Percentiles rank a stretch among this genome's conserved stretches.
Evolutionary conservation across 1,284 basidiomycete genomes (phyloP).

Genomic region (Cystobasidium sp.): DNA sequence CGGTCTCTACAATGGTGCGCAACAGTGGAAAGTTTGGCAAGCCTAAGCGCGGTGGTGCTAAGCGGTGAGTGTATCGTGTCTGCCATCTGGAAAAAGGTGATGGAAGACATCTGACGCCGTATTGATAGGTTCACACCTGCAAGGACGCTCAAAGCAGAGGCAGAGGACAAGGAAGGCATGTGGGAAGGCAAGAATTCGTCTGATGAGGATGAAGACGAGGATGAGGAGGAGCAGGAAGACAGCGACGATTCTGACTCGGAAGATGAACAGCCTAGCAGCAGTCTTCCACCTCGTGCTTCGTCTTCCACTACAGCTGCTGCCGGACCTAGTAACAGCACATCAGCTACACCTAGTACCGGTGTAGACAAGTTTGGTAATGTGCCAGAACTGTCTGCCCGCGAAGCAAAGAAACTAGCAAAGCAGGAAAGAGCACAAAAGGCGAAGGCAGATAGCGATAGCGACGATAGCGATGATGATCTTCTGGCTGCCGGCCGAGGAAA

Average conservation of each 20-base stretch:
- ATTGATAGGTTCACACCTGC: constrained; percentile 33
- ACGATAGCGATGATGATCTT: constrained; percentile 44
- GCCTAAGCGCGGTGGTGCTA: constrained; percentile 39
- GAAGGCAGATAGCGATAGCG: constrained; percentile 38
- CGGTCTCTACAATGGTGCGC: constrained; percentile 22
- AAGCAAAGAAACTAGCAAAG: constrained; percentile 41
- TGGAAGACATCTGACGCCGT: background rate
- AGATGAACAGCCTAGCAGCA: constrained; percentile 26
- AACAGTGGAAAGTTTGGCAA: constrained; percentile 42
- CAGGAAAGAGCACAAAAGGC: constrained; percentile 45
- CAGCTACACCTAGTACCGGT: constrained; percentile 48
- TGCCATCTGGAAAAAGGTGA: background rate
- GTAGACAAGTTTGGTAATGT: constrained; percentile 38
- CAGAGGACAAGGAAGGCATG: constrained; percentile 37
- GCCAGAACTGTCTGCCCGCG: constrained; percentile 21
- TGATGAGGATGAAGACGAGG: constrained; percentile 56
- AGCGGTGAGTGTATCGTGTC: constrained; percentile 20
- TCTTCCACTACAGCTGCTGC: background rate
- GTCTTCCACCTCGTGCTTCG: background rate
- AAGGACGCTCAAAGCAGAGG: constrained; percentile 34
- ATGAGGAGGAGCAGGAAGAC: constrained; percentile 62
- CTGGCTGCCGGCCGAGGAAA: constrained; percentile 41
- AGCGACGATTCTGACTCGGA: constrained; percentile 62
- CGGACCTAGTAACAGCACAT: constrained; percentile 55
- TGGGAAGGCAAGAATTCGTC: constrained; percentile 56